phyloP scores from a whole-genome alignment of 352 stramenopile species.

The Pilasporangium apinafurcum region DNA sequence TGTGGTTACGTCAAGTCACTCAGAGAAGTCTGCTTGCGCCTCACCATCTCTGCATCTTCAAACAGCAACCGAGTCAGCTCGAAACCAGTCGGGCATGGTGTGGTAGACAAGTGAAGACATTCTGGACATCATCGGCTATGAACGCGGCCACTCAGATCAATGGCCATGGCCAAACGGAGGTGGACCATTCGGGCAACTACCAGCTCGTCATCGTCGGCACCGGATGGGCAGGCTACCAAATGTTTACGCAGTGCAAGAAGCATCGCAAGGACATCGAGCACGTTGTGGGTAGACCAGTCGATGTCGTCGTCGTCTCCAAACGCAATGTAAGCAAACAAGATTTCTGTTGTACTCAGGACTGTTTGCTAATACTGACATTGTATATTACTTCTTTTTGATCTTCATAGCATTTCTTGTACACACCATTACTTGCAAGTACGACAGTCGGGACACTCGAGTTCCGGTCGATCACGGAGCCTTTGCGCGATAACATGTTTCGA shows the following conservation, averaged over 20 bases:
- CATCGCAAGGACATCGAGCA: conserved; percentile 66
- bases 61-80: too few relatives aligned
- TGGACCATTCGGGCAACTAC: conserved; percentile 43
- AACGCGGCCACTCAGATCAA: too few relatives aligned
- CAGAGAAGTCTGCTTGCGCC: too few relatives aligned
- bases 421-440: conserved; percentile 92
- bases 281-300: conserved; percentile 44
- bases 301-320: conserved; percentile 77
- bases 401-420: conserved; percentile 95
- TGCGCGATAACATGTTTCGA: conserved; percentile 75
- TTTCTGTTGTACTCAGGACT: too few relatives aligned
- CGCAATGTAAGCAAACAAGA: conserved; percentile 68
- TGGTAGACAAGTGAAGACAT: too few relatives aligned
- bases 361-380: background rate
- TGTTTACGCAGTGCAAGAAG: conserved; percentile 74
- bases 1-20: too few relatives aligned
- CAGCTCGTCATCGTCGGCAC: conserved; percentile 74
- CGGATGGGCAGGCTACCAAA: conserved; percentile 73
- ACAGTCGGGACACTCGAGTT: conserved; percentile 95
- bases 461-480: conserved; percentile 94
- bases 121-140: too few relatives aligned
- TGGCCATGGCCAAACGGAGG: too few relatives aligned
- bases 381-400: too few relatives aligned
- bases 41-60: too few relatives aligned
- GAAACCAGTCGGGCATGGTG: too few relatives aligned